These are phyloP conservation scores for Cutaneotrichosporon spelunceum DNA, from an alignment of 1,284 basidiomycete genomes.

Conservation along the genomic window DNA sequence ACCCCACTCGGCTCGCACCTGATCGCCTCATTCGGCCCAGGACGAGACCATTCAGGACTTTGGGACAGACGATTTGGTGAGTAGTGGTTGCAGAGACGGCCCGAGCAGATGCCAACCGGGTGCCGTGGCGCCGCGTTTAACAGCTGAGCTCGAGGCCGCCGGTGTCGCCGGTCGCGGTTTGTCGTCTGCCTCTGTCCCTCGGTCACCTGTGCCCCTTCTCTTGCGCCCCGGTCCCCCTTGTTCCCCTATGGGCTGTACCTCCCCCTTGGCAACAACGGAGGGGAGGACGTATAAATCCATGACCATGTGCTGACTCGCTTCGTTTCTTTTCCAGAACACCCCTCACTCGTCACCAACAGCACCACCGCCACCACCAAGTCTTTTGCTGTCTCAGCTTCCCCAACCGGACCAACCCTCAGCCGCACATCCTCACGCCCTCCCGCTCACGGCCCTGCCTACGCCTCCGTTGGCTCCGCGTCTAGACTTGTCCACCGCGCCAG, in stretches of 20 bases:
- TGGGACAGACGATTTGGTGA: background rate
- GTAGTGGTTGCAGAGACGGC: background rate
- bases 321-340: background rate
- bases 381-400: background rate
- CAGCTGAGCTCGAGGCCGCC: background rate
- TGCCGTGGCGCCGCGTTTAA: background rate
- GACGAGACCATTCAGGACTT: background rate
- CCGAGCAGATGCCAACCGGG: background rate
- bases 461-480: background rate
- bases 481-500: no score
- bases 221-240: background rate
- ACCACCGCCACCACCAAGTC: background rate
- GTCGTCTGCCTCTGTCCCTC: background rate
- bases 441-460: background rate
- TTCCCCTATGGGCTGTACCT: background rate
- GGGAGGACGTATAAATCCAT: background rate
- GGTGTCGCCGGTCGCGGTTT: background rate
- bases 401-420: no score
- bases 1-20: background rate
- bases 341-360: background rate
- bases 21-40: conserved; percentile 1
- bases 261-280: background rate
- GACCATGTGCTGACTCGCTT: background rate
- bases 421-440: background rate
- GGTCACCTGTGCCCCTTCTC: background rate